Base-by-base conservation (phyloP, 805 yeast genomes). In the Myxozyma vanderwaltii region DNA sequence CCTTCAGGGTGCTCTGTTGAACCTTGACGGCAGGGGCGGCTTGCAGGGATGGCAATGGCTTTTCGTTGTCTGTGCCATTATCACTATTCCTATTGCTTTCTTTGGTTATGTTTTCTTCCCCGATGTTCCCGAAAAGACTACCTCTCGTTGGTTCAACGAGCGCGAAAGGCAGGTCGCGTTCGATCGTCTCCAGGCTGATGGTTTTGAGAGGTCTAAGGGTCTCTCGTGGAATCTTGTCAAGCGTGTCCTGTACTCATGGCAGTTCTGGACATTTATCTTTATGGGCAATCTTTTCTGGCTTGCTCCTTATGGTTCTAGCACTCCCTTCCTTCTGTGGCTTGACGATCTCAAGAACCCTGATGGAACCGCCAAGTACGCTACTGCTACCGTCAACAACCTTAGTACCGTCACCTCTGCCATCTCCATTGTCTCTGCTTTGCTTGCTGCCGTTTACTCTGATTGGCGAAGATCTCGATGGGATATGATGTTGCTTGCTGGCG, bases 11-110 rank as follows among this genome's bases (percentile, higher is more conserved):
- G 82, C 85, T 8, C 78, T 84, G 24, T 78, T 74, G 55, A 67
- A 72, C 39, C 70, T 86, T 63, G 73, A 77, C 54, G 88, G 86
- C 31, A 72, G 68, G 12, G 67, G 70, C 44, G 89, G 89, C 0
- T 72, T 81, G 12, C 77, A 77, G 12, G 83, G 88, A 12, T 86
- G 90, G 90, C 79, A 84, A 75, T 86, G 90, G 90, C 82, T 84
- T 67, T 86, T 84, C 68, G 81, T 86, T 47, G 78, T 86, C 63
- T 88, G 85, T 69, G 86, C 86, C n/a, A 67, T 82, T 50, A 79
- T 86, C 49, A 82, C 86, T 7, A 67, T 85, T 26, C 82, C 77
- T 1, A 81, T 86, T 41, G 87, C 86, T 6, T 13, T 85, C 8
- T 63, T 82, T 51, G 88, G 87, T 0, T 76, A 77, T 59, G 79